These are phyloP conservation scores for Cardamine occulta DNA, from an alignment of 345 rosid genomes.

Conservation along the genomic window DNA sequence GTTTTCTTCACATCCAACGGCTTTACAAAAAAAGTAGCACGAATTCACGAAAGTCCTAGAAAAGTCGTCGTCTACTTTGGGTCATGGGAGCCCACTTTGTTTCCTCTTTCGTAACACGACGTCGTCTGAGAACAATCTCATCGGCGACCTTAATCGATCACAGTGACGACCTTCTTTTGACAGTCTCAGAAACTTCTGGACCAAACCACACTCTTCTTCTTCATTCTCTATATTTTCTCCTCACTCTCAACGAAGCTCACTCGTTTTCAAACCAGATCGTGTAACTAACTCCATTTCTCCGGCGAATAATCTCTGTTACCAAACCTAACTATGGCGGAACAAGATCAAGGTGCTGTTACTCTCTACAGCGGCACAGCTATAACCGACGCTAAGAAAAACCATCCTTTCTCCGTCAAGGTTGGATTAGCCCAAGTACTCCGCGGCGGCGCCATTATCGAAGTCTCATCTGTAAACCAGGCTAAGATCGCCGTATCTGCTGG, in stretches of 20 bases:
- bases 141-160: constrained; percentile 24
- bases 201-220: constrained; percentile 34
- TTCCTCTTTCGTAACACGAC: neutral
- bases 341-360: constrained; percentile 45
- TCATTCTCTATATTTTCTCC: constrained; percentile 36
- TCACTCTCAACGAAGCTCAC: neutral
- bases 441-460: constrained; percentile 66
- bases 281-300: neutral
- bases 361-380: constrained; percentile 50
- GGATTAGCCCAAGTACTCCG: constrained; percentile 69
- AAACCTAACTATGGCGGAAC: constrained; percentile 38
- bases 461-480: constrained; percentile 55
- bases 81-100: constrained; percentile 37
- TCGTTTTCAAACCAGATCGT: neutral
- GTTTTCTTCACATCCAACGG: constrained; percentile 28
- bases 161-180: constrained; percentile 1
- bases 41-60: neutral
- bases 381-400: constrained; percentile 58
- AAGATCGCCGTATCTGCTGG: constrained; percentile 71
- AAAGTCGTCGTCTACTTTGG: constrained; percentile 22
- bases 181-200: constrained; percentile 38
- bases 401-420: constrained; percentile 57
- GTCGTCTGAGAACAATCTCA: constrained; percentile 7
- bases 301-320: neutral
- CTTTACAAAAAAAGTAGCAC: neutral